Evolutionary conservation across 495 filamentous ascomycete genomes (phyloP), one percentile per base, ranked within the genome.

Genomic region (Penicillium flavigenum): DNA sequence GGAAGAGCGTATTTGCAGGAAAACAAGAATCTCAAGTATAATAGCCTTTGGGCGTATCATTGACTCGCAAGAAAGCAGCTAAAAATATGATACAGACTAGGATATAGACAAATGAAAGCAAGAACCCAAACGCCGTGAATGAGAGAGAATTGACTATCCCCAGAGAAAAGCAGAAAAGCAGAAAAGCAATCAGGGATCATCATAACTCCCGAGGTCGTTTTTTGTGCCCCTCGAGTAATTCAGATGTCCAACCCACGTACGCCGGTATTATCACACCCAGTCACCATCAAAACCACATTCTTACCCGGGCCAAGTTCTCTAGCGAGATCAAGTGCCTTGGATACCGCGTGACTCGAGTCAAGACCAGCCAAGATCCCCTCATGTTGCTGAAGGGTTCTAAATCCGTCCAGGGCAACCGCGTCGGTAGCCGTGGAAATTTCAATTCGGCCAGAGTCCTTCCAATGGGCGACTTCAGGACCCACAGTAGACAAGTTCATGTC

Each of bases 261-360:
- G 29, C 52, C 43, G 48, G 65, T 63, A 12, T 55, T 42, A 60
- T 69, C 66, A 51, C 62, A 63, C 3, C 71, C 67, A 41, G 71
- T 72, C 57, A 73, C 67, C 58, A 73, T 59, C 60, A 73, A 41
- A 51, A 73, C 67, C 44, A 73, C 52, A 59, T 72, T 68, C 53
- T 70, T 69, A 8, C 68, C 66, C 17, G 63, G 61, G 2, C 70
- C 70, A 29, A 73, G 58, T 32, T 71, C 63, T 31, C 54, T 65
- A 24, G 71, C 71, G 4, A 73, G 31, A 20, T 56, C 52, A 22
- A 73, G 47, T 8, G 63, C 52, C 44, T 55, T 66, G 19, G 47
- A 26, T 36, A 73, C 66, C 50, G 71, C 71, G 66, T 70, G 64
- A 60, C 68, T 67, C 29, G 71, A 72, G 45, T 69, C 67, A 60